Evolutionary conservation across 805 yeast genomes (phyloP).

Genomic region (Metschnikowia reukaufii): DNA sequence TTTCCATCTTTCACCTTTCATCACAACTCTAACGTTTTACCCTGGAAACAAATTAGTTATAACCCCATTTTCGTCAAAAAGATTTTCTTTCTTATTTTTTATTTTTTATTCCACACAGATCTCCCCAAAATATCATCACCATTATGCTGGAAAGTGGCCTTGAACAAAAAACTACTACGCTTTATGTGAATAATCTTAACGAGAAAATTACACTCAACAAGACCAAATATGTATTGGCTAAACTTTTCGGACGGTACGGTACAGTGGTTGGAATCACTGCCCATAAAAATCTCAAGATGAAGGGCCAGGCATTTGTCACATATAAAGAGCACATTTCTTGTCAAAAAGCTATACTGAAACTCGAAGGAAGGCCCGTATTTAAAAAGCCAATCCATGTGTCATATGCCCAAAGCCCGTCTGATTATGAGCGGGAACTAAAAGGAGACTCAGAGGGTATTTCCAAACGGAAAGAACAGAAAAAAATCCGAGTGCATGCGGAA

Average conservation of each 20-base stretch:
- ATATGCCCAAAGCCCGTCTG: constrained; percentile 47
- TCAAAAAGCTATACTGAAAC: constrained; percentile 40
- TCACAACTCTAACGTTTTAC: too few relatives aligned
- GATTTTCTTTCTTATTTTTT: too few relatives aligned
- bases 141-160: not conserved
- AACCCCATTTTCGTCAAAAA: too few relatives aligned
- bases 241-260: constrained; percentile 47
- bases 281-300: constrained; percentile 59
- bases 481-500: constrained; percentile 24
- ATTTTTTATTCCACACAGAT: too few relatives aligned
- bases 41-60: too few relatives aligned
- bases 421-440: constrained; percentile 24
- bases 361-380: constrained; percentile 44
- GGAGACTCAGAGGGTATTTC: constrained; percentile 13
- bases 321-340: constrained; percentile 47
- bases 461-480: constrained; percentile 23
- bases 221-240: constrained; percentile 44
- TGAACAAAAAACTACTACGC: constrained; percentile 20
- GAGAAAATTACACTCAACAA: constrained; percentile 61
- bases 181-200: constrained; percentile 72
- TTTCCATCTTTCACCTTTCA: too few relatives aligned
- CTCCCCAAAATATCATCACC: too few relatives aligned
- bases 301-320: constrained; percentile 83
- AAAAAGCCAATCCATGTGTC: constrained; percentile 50
- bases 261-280: constrained; percentile 52